Conservation (phyloP, 2,329 filamentous ascomycete species). For the Coniella vitis region DNA sequence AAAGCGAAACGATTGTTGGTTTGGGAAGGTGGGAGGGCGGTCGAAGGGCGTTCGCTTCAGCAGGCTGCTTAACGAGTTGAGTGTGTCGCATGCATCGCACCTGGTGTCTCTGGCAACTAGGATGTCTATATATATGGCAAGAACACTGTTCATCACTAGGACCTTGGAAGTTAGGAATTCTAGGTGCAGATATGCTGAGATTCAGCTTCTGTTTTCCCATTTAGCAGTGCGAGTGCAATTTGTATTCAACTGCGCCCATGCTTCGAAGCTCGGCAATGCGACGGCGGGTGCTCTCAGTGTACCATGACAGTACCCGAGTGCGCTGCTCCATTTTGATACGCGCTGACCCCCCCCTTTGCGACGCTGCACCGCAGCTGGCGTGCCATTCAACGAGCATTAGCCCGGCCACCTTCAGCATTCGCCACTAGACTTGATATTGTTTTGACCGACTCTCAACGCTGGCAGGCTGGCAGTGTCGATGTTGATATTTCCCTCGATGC, state of each 20-base stretch:
- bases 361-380: conserved; percentile 9
- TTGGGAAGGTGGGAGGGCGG: not conserved
- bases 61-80: not conserved
- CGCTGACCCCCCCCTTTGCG: conserved; percentile 9
- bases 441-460: too few relatives aligned
- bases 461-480: too few relatives aligned
- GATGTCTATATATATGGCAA: too few relatives aligned
- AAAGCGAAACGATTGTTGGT: conserved; percentile 3
- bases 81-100: conserved; percentile 4
- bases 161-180: too few relatives aligned
- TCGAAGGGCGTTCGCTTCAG: not conserved
- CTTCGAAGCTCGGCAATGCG: not conserved
- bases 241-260: too few relatives aligned
- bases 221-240: too few relatives aligned
- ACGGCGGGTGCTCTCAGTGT: not conserved
- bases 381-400: conserved; percentile 3
- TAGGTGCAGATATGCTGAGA: too few relatives aligned
- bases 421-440: not conserved
- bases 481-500: too few relatives aligned
- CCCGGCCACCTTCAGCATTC: conserved; percentile 1
- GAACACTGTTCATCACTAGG: too few relatives aligned
- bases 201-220: too few relatives aligned
- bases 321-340: conserved; percentile 9
- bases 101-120: too few relatives aligned
- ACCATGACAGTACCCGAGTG: not conserved